A percentile compares a stretch with the other conserved stretches of the same genome.
Conservation (phyloP, 306 rosid genomes). For the Benincasa hispida region DNA sequence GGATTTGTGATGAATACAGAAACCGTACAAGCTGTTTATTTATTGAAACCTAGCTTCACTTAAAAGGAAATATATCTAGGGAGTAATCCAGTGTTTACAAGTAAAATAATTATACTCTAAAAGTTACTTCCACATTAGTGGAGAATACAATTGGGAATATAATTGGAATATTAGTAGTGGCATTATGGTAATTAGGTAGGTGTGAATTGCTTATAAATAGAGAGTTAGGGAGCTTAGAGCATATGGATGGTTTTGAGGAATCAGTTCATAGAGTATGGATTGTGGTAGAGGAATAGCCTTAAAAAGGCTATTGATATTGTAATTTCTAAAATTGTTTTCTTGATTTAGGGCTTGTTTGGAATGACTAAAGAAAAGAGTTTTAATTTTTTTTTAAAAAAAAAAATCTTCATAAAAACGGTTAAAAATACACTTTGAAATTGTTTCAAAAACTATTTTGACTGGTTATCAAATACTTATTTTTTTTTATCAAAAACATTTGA, state of each 20-base stretch:
- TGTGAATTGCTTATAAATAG: too few species aligned
- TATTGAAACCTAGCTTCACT: not conserved
- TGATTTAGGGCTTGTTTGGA: too few species aligned
- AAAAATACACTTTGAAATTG: too few species aligned
- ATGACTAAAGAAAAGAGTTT: too few species aligned
- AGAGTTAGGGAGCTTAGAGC: not conserved
- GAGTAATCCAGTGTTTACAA: not conserved
- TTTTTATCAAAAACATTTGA: too few species aligned
- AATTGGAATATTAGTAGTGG: not conserved
- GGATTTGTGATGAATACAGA: not conserved
- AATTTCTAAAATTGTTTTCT: not conserved
- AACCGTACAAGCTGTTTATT: not conserved
- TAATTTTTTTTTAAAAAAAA: too few species aligned
- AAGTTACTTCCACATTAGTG: not conserved
- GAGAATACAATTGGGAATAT: not conserved
- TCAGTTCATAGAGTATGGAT: not conserved
- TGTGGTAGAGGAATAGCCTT: not conserved
- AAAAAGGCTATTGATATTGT: not conserved
- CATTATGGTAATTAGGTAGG: not conserved
- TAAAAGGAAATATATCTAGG: not conserved
- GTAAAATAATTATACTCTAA: not conserved
- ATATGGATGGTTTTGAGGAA: not conserved
- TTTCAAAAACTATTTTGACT: too few species aligned
- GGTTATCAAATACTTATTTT: too few species aligned
- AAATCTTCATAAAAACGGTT: too few species aligned